A percentile compares a stretch with the other conserved stretches of the same genome.
Conservation (phyloP, 192 early-diverging fungal species). For the Mortierella hygrophila region DNA sequence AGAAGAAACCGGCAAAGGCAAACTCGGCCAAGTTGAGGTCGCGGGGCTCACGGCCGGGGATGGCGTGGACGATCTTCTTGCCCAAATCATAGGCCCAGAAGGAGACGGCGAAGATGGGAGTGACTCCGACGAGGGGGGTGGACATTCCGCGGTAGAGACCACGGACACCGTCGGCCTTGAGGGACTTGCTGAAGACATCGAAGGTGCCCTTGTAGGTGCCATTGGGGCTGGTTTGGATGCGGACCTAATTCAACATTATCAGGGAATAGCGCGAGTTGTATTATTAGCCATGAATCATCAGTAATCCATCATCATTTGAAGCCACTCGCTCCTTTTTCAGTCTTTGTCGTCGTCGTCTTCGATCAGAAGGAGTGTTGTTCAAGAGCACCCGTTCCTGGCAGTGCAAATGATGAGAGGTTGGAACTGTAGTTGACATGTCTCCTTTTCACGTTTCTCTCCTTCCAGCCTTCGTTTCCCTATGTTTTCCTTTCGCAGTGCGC, state of each 20-base stretch:
- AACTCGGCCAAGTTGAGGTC: conserved; percentile 83
- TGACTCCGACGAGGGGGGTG: conserved; percentile 92
- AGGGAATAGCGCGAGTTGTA: neutral
- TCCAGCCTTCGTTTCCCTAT: neutral
- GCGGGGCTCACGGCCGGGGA: conserved; percentile 65
- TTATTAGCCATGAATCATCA: neutral
- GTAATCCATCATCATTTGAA: neutral
- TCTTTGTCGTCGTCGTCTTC: neutral
- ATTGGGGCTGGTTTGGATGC: conserved; percentile 91
- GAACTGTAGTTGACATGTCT: neutral
- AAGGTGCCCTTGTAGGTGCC: conserved; percentile 84
- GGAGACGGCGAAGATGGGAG: conserved; percentile 95
- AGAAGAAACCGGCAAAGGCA: conserved; percentile 93
- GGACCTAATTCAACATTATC: conserved; percentile 65
- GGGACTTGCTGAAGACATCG: conserved; percentile 93
- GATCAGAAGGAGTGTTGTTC: neutral
- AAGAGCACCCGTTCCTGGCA: neutral
- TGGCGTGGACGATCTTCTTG: conserved; percentile 76
- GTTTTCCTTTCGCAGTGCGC: neutral
- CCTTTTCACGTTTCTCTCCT: neutral
- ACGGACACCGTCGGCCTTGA: conserved; percentile 90
- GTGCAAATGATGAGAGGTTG: neutral
- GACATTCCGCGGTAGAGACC: conserved; percentile 98
- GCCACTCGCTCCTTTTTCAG: neutral
- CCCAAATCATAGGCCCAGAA: conserved; percentile 94